These are phyloP conservation scores for Microcyclospora tardicrescens DNA, from an alignment of 2,329 filamentous ascomycete species.

Conservation along the genomic window DNA sequence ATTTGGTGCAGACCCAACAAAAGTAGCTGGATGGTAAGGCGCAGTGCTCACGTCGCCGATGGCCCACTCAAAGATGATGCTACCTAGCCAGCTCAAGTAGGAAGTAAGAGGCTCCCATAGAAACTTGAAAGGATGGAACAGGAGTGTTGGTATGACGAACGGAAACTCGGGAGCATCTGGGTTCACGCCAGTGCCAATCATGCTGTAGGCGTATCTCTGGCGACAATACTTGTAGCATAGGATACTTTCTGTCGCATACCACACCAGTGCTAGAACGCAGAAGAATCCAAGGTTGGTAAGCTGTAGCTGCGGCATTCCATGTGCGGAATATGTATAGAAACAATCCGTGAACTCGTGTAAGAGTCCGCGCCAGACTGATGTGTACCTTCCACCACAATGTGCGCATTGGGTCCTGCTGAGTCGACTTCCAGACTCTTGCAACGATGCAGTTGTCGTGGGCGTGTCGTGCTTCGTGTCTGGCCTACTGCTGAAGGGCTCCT, in stretches of 20 bases:
- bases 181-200: constrained; percentile 38
- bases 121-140: constrained; percentile 29
- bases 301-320: constrained; percentile 8
- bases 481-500: not conserved
- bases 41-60: too few relatives aligned
- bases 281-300: constrained; percentile 29
- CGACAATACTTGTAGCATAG: constrained; percentile 34
- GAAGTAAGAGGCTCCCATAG: constrained; percentile 20
- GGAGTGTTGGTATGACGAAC: constrained; percentile 42
- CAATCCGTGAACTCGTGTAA: constrained; percentile 17
- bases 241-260: constrained; percentile 29
- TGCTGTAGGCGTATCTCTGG: constrained; percentile 33
- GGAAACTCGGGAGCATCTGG: constrained; percentile 42
- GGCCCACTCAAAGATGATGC: not conserved
- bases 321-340: constrained; percentile 17
- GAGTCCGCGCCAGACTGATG: constrained; percentile 16
- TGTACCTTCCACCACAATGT: constrained; percentile 15
- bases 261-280: constrained; percentile 30
- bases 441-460: not conserved
- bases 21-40: too few relatives aligned
- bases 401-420: constrained; percentile 5
- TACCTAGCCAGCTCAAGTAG: not conserved
- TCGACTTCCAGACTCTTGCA: too few relatives aligned
- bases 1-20: too few relatives aligned
- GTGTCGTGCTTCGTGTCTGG: not conserved